Evolutionary conservation across 306 rosid species (phyloP).

Genomic region (Lagenaria siceraria): DNA sequence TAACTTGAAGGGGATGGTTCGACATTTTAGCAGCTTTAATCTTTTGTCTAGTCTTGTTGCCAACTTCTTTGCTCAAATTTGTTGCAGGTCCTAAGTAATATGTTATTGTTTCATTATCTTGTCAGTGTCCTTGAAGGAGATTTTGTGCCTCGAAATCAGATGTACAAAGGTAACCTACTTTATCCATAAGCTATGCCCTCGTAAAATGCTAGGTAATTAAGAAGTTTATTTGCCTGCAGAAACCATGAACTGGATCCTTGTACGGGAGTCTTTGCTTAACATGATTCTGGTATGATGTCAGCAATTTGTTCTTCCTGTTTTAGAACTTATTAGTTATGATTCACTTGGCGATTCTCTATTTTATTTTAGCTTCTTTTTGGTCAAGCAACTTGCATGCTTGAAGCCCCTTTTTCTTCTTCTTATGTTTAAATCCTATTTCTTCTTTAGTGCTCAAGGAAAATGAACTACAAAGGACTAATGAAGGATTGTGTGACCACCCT

Average conservation of each 20-base stretch:
- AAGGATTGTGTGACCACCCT: constrained; percentile 46
- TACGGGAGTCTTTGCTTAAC: constrained; percentile 75
- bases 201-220: constrained; percentile 9
- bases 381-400: neutral
- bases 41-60: neutral
- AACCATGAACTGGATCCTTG: constrained; percentile 44
- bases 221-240: constrained; percentile 33
- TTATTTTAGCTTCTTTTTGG: neutral
- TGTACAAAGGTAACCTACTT: constrained; percentile 33
- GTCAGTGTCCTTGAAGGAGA: constrained; percentile 60
- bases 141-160: constrained; percentile 47
- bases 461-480: constrained; percentile 56
- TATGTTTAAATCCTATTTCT: constrained; percentile 10
- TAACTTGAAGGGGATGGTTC: neutral
- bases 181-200: constrained; percentile 7
- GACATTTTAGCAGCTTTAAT: neutral
- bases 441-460: constrained; percentile 66
- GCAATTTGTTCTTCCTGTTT: neutral
- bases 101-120: constrained; percentile 72
- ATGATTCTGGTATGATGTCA: constrained; percentile 45
- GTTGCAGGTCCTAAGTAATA: constrained; percentile 44
- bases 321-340: neutral
- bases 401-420: neutral
- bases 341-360: neutral
- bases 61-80: constrained; percentile 9